Evolutionary conservation across 495 filamentous ascomycete genomes (phyloP).

Genomic region (Rhizodiscina lignyota): DNA sequence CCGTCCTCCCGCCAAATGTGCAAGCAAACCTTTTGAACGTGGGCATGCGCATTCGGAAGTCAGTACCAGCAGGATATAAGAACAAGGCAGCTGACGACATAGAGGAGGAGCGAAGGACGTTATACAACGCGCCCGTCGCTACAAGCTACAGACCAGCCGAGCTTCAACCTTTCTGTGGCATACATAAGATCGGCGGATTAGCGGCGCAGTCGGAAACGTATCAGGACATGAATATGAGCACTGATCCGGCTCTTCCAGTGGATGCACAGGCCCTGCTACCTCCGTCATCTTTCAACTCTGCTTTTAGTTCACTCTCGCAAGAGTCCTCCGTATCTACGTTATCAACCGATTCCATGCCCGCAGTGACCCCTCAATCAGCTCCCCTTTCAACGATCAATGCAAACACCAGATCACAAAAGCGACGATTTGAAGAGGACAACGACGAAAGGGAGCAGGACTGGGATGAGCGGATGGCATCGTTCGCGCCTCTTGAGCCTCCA

Average conservation of each 20-base stretch:
- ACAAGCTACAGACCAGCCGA: constrained; percentile 21
- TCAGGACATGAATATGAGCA: too few species aligned
- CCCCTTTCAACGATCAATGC: too few species aligned
- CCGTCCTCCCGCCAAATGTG: constrained; percentile 28
- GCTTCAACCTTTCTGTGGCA: constrained; percentile 61
- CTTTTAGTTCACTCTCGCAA: constrained; percentile 8
- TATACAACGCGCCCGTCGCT: not conserved
- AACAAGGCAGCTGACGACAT: too few species aligned
- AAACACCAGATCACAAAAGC: constrained; percentile 6
- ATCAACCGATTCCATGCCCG: constrained; percentile 2
- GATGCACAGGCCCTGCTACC: constrained; percentile 4
- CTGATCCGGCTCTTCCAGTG: constrained; percentile 4
- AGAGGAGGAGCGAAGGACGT: constrained; percentile 31
- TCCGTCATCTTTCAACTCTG: constrained; percentile 5
- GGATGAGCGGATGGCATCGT: too few species aligned
- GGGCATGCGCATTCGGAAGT: constrained; percentile 85
- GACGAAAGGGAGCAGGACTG: constrained; percentile 3
- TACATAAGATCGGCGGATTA: constrained; percentile 45
- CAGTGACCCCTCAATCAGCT: constrained; percentile 3
- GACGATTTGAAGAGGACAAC: constrained; percentile 8
- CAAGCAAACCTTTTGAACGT: constrained; percentile 70
- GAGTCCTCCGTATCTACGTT: constrained; percentile 3
- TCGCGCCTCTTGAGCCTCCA: too few species aligned
- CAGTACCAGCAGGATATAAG: constrained; percentile 83
- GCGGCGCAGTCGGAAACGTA: too few species aligned